phyloP scores from a whole-genome alignment of 495 filamentous ascomycete species.

The Penicillium steckii region DNA sequence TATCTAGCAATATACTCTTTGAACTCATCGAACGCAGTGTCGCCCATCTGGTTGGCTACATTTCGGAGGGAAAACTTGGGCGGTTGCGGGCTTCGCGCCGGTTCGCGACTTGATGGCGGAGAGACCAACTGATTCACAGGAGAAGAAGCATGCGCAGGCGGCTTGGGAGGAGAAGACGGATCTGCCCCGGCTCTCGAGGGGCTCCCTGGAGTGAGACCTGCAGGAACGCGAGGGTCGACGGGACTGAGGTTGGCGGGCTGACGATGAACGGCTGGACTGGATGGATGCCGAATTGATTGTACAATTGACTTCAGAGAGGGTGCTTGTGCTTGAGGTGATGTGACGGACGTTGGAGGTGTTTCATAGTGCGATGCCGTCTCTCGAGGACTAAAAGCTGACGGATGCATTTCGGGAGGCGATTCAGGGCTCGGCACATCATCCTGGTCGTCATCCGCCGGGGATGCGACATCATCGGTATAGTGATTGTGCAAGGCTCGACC shows the following conservation, averaged over 20 bases:
- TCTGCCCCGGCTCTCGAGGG: conserved; percentile 9
- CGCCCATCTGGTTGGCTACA: conserved; percentile 46
- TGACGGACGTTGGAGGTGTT: conserved; percentile 28
- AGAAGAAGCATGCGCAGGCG: conserved; percentile 1
- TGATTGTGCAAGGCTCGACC: conserved; percentile 61
- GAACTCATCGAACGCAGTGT: conserved; percentile 68
- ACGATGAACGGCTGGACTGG: conserved; percentile 15
- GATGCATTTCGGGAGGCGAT: conserved; percentile 4
- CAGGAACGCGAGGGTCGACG: conserved; percentile 23
- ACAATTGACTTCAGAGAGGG: conserved; percentile 29
- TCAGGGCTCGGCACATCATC: conserved; percentile 9
- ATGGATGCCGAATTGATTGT: conserved; percentile 24
- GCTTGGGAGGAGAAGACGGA: conserved; percentile 18
- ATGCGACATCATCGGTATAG: conserved; percentile 24
- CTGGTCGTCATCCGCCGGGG: conserved; percentile 29
- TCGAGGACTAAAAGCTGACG: conserved; percentile 26
- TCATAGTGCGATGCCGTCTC: conserved; percentile 26
- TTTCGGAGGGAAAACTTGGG: conserved; percentile 42
- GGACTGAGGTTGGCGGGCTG: conserved; percentile 19
- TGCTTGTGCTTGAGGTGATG: conserved; percentile 13
- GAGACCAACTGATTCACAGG: conserved; percentile 8
- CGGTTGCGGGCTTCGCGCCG: conserved; percentile 28
- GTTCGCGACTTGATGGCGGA: conserved; percentile 21
- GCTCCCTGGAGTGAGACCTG: conserved; percentile 22
- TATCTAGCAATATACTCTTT: conserved; percentile 63